Percentiles rank a stretch among this genome's conserved stretches.
Conservation (phyloP, 2,329 filamentous ascomycete genomes). For the Scortechinia acanthostroma region DNA sequence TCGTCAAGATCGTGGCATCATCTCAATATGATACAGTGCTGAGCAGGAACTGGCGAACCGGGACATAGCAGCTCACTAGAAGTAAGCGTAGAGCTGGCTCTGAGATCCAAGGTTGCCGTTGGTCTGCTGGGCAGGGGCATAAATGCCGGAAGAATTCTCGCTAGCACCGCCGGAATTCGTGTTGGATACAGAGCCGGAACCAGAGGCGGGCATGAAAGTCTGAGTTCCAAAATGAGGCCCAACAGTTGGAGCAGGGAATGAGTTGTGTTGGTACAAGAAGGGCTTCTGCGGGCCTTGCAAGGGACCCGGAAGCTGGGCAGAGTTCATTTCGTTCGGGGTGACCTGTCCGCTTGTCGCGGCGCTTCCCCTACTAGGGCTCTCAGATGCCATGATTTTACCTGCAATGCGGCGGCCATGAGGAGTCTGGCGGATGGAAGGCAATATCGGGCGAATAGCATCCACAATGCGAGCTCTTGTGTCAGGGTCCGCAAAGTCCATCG, state of each 20-base stretch:
- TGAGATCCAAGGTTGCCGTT: not conserved
- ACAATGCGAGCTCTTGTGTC: slow-evolving; percentile 70
- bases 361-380: slow-evolving; percentile 13
- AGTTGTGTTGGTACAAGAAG: not conserved
- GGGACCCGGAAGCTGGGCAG: not conserved
- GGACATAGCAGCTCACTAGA: not conserved
- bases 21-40: not conserved
- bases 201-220: not conserved
- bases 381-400: slow-evolving; percentile 70
- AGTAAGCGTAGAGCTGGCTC: not conserved
- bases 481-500: slow-evolving; percentile 75
- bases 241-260: not conserved
- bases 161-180: not conserved
- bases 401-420: slow-evolving; percentile 91
- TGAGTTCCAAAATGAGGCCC: not conserved
- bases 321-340: not conserved
- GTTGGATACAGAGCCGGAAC: not conserved
- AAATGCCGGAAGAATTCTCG: not conserved
- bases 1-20: not conserved
- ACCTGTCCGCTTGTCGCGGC: not conserved
- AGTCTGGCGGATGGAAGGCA: slow-evolving; percentile 79
- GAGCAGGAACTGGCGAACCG: not conserved
- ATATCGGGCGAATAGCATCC: slow-evolving; percentile 76
- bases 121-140: not conserved
- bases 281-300: not conserved